Conservation (phyloP, 345 rosid species). For the Schrenkiella parvula region DNA sequence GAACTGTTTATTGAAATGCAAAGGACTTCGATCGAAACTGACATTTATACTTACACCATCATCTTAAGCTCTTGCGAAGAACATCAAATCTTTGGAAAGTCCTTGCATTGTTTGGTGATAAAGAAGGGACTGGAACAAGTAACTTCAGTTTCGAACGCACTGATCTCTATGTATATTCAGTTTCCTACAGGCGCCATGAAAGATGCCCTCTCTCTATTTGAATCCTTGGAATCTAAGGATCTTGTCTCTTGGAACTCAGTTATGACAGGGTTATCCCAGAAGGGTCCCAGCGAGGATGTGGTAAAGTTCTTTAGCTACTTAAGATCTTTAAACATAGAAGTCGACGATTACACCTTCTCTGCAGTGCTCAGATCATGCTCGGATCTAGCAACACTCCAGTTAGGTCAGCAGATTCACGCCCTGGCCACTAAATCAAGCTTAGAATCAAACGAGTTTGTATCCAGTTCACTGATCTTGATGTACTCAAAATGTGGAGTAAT, state of each 20-base stretch:
- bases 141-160: slow-evolving; percentile 54
- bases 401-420: slow-evolving; percentile 69
- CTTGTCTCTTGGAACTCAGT: slow-evolving; percentile 75
- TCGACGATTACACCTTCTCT: slow-evolving; percentile 65
- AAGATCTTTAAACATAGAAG: slow-evolving; percentile 44
- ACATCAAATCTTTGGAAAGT: slow-evolving; percentile 38
- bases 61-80: slow-evolving; percentile 51
- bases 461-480: slow-evolving; percentile 72
- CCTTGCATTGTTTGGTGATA: slow-evolving; percentile 55
- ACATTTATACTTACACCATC: slow-evolving; percentile 65
- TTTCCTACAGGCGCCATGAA: slow-evolving; percentile 43
- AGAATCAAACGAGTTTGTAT: slow-evolving; percentile 58
- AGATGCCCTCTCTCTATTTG: slow-evolving; percentile 47
- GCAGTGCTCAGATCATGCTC: slow-evolving; percentile 77
- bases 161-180: slow-evolving; percentile 62
- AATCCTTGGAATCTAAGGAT: slow-evolving; percentile 52
- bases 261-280: slow-evolving; percentile 62
- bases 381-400: slow-evolving; percentile 61
- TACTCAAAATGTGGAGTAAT: slow-evolving; percentile 76
- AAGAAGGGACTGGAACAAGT: slow-evolving; percentile 59
- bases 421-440: slow-evolving; percentile 52
- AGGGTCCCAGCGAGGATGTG: slow-evolving; percentile 51
- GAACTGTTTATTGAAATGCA: slow-evolving; percentile 52
- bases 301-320: slow-evolving; percentile 47
- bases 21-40: slow-evolving; percentile 41